Evolutionary conservation across 208 protist species (phyloP).

Genomic region (Leishmania aethiopica): DNA sequence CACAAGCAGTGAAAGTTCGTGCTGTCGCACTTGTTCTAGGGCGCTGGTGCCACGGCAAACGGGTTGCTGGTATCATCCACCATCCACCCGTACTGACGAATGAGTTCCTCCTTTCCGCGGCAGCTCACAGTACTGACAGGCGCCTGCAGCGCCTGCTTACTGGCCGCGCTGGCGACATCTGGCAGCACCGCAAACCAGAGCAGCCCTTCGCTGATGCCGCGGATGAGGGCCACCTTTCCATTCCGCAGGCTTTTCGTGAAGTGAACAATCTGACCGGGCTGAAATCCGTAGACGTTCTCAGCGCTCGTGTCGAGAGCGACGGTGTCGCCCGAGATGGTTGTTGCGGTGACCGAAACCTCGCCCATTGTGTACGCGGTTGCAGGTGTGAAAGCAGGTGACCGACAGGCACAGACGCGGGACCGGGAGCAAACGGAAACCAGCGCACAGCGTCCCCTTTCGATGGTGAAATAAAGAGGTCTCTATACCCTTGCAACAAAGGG

Average conservation of each 20-base stretch:
- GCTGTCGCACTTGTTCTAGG: not conserved
- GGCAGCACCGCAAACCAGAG: slow-evolving; percentile 84
- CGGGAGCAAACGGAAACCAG: not conserved
- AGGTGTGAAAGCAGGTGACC: not conserved
- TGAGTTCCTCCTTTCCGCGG: slow-evolving; percentile 80
- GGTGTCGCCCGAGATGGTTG: slow-evolving; percentile 61
- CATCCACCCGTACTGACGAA: slow-evolving; percentile 90
- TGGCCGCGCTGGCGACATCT: slow-evolving; percentile 51
- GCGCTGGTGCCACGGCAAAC: not conserved
- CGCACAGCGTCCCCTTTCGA: not conserved
- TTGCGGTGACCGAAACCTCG: slow-evolving; percentile 36
- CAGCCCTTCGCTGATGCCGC: slow-evolving; percentile 67
- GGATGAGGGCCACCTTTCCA: slow-evolving; percentile 82
- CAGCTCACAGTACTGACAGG: slow-evolving; percentile 83
- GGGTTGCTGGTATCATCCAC: slow-evolving; percentile 61
- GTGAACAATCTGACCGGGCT: slow-evolving; percentile 80
- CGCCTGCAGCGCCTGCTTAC: slow-evolving; percentile 53
- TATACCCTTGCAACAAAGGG: not conserved
- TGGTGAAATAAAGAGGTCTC: not conserved
- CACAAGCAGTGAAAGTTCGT: not conserved
- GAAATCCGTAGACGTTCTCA: slow-evolving; percentile 60
- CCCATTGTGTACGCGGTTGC: not conserved
- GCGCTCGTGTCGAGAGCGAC: slow-evolving; percentile 46
- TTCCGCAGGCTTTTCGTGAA: slow-evolving; percentile 89
- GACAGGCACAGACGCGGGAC: not conserved